Evolutionary conservation across 2,329 filamentous ascomycete genomes (phyloP).

Genomic region (Truncatella angustata): DNA sequence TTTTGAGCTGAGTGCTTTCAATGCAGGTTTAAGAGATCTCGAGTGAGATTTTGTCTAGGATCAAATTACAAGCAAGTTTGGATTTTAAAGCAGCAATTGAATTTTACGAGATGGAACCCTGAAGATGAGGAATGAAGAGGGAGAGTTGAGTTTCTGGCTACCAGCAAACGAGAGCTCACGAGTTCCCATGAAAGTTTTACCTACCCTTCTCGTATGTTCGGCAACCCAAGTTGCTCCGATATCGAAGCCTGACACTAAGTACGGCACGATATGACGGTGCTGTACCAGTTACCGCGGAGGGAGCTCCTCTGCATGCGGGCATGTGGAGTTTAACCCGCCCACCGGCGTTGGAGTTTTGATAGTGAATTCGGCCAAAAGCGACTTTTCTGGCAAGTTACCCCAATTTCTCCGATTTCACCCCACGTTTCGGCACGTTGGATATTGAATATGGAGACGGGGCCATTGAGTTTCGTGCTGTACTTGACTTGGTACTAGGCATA

Average conservation of each 20-base stretch:
- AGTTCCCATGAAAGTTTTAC: neutral
- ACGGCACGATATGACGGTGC: slow-evolving; percentile 4
- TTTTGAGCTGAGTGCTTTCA: too few relatives aligned
- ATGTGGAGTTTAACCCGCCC: neutral
- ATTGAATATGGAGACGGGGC: neutral
- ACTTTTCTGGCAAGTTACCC: slow-evolving; percentile 9
- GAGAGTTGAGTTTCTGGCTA: neutral
- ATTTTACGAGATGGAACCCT: neutral
- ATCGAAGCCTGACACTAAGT: neutral
- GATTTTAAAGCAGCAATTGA: neutral
- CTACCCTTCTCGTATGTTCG: slow-evolving; percentile 4
- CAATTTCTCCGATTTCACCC: slow-evolving; percentile 8
- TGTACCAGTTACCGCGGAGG: slow-evolving; percentile 3
- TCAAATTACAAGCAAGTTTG: too few relatives aligned
- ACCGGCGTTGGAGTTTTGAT: neutral
- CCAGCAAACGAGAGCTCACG: neutral
- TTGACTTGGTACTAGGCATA: too few relatives aligned
- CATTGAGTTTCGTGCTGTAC: neutral
- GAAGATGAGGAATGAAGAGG: neutral
- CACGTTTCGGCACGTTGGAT: neutral
- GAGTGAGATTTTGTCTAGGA: too few relatives aligned
- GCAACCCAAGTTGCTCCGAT: slow-evolving; percentile 3
- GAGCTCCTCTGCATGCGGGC: slow-evolving; percentile 3
- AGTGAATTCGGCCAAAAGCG: slow-evolving; percentile 5
- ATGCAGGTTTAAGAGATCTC: too few relatives aligned